These are phyloP conservation scores for Cryptococcus amylolentus DNA, from an alignment of 1,284 basidiomycete genomes.

Conservation along the genomic window DNA sequence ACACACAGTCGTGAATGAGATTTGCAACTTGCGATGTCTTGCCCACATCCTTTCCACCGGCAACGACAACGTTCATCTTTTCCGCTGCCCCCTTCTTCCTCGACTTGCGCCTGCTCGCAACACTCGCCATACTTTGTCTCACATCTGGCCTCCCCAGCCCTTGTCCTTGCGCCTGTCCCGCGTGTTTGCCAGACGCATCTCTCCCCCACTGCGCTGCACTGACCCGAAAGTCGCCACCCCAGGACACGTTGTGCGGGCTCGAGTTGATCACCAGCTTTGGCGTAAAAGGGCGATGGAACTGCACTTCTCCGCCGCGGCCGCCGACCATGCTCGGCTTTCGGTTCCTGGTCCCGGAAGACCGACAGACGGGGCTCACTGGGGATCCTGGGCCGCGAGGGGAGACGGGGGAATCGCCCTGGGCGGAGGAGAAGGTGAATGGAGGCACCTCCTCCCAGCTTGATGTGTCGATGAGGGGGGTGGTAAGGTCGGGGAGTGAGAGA, in stretches of 20 bases:
- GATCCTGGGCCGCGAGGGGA: background rate
- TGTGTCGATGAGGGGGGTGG: conserved; percentile 36
- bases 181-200: background rate
- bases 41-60: conserved; percentile 35
- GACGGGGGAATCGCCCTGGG: background rate
- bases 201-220: background rate
- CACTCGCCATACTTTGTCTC: conserved; percentile 6
- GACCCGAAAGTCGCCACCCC: conserved; percentile 1
- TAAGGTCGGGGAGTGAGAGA: conserved; percentile 38
- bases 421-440: conserved; percentile 4
- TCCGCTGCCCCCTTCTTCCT: conserved; percentile 22
- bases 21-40: conserved; percentile 37
- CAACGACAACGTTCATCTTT: conserved; percentile 38
- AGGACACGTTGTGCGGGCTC: background rate
- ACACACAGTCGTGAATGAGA: background rate
- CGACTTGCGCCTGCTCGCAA: conserved; percentile 14
- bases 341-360: background rate
- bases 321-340: conserved; percentile 9
- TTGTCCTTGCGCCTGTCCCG: background rate
- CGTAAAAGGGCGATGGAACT: conserved; percentile 40
- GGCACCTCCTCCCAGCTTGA: conserved; percentile 31
- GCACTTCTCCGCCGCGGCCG: conserved; percentile 9
- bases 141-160: background rate
- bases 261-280: conserved; percentile 13
- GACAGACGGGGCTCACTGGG: background rate